These are phyloP conservation scores for Lactarius deliciosus DNA, from an alignment of 768 basidiomycete genomes.

Conservation along the genomic window DNA sequence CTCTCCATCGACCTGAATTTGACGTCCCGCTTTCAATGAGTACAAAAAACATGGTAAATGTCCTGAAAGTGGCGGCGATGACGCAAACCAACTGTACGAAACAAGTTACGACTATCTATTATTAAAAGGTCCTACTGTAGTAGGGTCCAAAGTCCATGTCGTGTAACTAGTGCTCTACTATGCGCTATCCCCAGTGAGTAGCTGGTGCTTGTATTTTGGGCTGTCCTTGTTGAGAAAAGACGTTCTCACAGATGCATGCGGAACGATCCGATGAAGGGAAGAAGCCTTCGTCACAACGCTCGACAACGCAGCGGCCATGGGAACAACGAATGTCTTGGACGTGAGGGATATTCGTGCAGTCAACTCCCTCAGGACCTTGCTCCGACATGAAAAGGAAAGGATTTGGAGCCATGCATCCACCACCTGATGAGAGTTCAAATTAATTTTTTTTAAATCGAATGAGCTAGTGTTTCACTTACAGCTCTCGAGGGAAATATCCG, in stretches of 20 bases:
- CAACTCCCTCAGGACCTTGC: constrained; percentile 17
- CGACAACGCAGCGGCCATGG: constrained; percentile 17
- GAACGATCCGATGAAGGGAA: constrained; percentile 1
- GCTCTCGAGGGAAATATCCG: constrained; percentile 38
- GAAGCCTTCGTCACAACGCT: constrained; percentile 1
- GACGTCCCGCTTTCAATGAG: not conserved
- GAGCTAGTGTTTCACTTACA: constrained; percentile 36
- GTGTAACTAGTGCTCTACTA: not conserved
- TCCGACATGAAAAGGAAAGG: constrained; percentile 31
- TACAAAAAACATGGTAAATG: not conserved
- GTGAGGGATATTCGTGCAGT: constrained; percentile 27
- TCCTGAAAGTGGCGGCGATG: not conserved
- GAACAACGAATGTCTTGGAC: constrained; percentile 24
- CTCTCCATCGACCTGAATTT: not conserved
- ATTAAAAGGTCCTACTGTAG: not conserved
- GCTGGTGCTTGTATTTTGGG: not conserved
- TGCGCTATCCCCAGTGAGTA: not conserved
- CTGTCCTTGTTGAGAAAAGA: not conserved
- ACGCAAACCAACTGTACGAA: not conserved
- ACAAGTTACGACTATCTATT: not conserved
- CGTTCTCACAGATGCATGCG: not conserved
- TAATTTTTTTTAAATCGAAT: not conserved
- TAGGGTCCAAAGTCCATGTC: not conserved
- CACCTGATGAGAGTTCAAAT: constrained; percentile 34
- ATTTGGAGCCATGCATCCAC: constrained; percentile 42